A percentile compares a stretch with the other conserved stretches of the same genome.
Conservation (phyloP, 192 early-diverging fungal species). For the Mortierella antarctica region DNA sequence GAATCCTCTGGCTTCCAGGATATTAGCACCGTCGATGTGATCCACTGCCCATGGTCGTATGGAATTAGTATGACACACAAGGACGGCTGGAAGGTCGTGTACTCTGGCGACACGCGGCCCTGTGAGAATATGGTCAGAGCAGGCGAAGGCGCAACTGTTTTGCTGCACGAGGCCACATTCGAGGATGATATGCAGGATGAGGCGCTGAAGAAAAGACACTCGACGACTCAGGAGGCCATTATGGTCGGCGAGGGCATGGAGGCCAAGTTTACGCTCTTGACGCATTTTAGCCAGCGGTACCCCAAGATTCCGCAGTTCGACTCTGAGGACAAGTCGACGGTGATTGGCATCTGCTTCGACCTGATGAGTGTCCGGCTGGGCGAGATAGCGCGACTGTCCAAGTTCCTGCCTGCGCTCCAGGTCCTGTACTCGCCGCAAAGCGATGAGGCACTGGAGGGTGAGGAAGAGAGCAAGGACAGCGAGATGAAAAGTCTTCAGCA, state of each 20-base stretch:
- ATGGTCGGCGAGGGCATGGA: slow-evolving; percentile 87
- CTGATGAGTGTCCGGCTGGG: slow-evolving; percentile 72
- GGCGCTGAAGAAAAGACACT: slow-evolving; percentile 85
- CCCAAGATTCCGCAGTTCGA: slow-evolving; percentile 79
- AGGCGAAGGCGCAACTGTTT: slow-evolving; percentile 76
- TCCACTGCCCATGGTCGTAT: slow-evolving; percentile 87
- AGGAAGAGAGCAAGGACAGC: slow-evolving; percentile 33
- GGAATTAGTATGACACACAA: slow-evolving; percentile 77
- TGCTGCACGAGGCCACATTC: slow-evolving; percentile 95
- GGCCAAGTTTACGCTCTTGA: slow-evolving; percentile 85
- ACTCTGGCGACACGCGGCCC: slow-evolving; percentile 96
- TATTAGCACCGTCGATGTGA: slow-evolving; percentile 76
- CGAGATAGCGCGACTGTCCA: slow-evolving; percentile 61
- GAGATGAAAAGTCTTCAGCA: slow-evolving; percentile 16
- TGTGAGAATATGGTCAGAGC: slow-evolving; percentile 74
- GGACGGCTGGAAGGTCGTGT: slow-evolving; percentile 83
- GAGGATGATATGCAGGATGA: slow-evolving; percentile 76
- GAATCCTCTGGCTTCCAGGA: slow-evolving; percentile 62
- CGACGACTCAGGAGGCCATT: slow-evolving; percentile 89
- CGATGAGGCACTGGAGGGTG: slow-evolving; percentile 55
- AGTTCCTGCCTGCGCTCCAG: slow-evolving; percentile 64
- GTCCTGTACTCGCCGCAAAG: slow-evolving; percentile 61
- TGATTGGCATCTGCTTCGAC: slow-evolving; percentile 82
- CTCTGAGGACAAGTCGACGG: slow-evolving; percentile 46
- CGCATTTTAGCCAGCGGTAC: slow-evolving; percentile 98